A percentile compares a stretch with the other conserved stretches of the same genome.
phyloP scores from a whole-genome alignment of 2,329 filamentous ascomycete genomes.

The Cladophialophora psammophila region DNA sequence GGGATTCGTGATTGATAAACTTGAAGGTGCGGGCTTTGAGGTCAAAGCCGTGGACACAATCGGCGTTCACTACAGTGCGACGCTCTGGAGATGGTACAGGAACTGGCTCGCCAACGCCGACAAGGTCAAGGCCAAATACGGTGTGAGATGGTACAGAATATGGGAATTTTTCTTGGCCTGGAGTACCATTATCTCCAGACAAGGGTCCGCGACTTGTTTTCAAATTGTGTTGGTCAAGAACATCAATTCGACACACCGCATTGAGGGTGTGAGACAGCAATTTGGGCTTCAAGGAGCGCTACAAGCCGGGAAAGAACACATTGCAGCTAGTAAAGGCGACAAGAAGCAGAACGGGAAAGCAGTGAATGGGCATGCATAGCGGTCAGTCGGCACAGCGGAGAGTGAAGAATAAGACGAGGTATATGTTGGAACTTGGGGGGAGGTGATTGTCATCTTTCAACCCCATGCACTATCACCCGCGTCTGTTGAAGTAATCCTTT shows the following conservation, averaged over 20 bases:
- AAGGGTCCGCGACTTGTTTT: constrained; percentile 84
- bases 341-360: constrained; percentile 17
- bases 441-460: background rate
- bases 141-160: constrained; percentile 92
- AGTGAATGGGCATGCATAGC: constrained; percentile 16
- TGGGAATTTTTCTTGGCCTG: constrained; percentile 92
- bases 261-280: constrained; percentile 75
- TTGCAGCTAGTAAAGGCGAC: background rate
- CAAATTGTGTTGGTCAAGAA: constrained; percentile 90
- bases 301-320: constrained; percentile 53
- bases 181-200: constrained; percentile 82
- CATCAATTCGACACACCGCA: constrained; percentile 82
- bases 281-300: constrained; percentile 73
- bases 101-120: constrained; percentile 97
- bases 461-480: background rate
- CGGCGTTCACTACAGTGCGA: constrained; percentile 95
- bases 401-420: background rate
- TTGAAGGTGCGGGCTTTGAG: constrained; percentile 88
- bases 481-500: background rate
- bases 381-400: background rate
- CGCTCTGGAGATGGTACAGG: constrained; percentile 96
- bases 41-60: constrained; percentile 92
- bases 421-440: background rate
- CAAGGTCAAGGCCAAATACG: constrained; percentile 94
- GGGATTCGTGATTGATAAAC: constrained; percentile 81